A percentile compares a stretch with the other conserved stretches of the same genome.
Conservation (phyloP, 495 filamentous ascomycete genomes). For the Penicillium goetzii region DNA sequence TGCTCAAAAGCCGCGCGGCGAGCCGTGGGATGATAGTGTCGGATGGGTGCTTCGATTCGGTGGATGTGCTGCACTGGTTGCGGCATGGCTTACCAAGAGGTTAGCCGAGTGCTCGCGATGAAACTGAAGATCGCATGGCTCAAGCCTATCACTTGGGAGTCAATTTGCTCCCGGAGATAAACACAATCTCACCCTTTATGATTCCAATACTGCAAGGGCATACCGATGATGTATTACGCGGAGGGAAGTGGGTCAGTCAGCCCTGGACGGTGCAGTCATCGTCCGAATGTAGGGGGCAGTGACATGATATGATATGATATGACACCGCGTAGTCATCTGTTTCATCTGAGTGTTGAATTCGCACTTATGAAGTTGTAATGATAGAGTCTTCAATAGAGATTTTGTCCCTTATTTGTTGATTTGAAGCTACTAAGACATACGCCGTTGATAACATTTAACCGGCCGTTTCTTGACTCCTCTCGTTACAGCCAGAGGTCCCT, state of each 20-base stretch:
- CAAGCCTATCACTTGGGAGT: not conserved
- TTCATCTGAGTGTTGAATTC: not conserved
- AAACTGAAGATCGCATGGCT: not conserved
- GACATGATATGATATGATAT: conserved; percentile 15
- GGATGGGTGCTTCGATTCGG: conserved; percentile 82
- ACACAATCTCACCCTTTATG: not conserved
- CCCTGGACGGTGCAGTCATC: not conserved
- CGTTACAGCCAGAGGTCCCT: too few species aligned
- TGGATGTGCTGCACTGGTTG: conserved; percentile 74
- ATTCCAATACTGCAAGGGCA: conserved; percentile 3
- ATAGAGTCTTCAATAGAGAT: not conserved
- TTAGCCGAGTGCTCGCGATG: conserved; percentile 42
- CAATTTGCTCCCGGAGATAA: not conserved
- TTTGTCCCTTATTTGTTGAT: not conserved
- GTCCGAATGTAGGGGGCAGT: conserved; percentile 15
- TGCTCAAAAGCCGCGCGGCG: conserved; percentile 81
- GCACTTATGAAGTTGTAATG: not conserved
- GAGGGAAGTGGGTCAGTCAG: conserved; percentile 24
- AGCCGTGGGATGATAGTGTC: conserved; percentile 81
- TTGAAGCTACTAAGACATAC: not conserved
- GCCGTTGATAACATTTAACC: not conserved
- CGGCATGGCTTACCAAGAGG: conserved; percentile 65
- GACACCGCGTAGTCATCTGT: not conserved
- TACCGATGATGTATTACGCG: conserved; percentile 20
- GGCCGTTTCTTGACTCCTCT: conserved; percentile 25